Evolutionary conservation across 192 early-diverging fungal species (phyloP), one percentile per base, ranked within the genome.

Genomic region (Backusella macrospora): DNA sequence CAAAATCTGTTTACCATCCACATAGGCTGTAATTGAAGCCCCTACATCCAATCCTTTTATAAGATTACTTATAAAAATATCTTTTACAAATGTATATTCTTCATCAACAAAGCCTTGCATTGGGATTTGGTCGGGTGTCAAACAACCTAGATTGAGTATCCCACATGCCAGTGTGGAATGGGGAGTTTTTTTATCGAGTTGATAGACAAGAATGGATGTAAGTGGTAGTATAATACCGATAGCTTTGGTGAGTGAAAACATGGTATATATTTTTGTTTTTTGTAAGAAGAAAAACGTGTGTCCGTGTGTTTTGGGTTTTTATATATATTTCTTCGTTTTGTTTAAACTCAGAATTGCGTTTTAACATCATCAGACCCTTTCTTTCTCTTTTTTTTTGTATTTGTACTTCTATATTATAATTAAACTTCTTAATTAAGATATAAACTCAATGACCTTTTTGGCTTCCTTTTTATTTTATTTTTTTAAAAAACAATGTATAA

Each of bases 1-100:
- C 8, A 90, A 82, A n/a, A 91, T 86, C 4, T 80, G 78, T 38
- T 86, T 66, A 3, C 86, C 87, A 15, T 82, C 77, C 3, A 82
- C 76, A 77, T 82, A 88, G 12, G 83, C 80, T 10, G 83, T 70
- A 13, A 88, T 64, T 0, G 73, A 68, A 12, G 86, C 84, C 4
- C 86, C 86, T n/a, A 87, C 37, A 67, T 86, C 86, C 40, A 86
- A 85, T 21, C 87, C 88, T 76, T 71, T 64, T 4, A 18, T 34
- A 48, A 82, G 76, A 16, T 65, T 70, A 2, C 72, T 70, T 15
- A 40, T 23, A 52, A 77, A 72, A 12, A 65, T 46, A 65, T 49
- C 40, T 6, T 62, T 21, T 2, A 72, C 47, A 14, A 65, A 37
- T 0, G 29, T 21, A 59, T 59, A 77, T 18, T 77, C 64, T 10